Base-by-base conservation (phyloP, 768 basidiomycete genomes). In the Kwoniella heveanensis region DNA sequence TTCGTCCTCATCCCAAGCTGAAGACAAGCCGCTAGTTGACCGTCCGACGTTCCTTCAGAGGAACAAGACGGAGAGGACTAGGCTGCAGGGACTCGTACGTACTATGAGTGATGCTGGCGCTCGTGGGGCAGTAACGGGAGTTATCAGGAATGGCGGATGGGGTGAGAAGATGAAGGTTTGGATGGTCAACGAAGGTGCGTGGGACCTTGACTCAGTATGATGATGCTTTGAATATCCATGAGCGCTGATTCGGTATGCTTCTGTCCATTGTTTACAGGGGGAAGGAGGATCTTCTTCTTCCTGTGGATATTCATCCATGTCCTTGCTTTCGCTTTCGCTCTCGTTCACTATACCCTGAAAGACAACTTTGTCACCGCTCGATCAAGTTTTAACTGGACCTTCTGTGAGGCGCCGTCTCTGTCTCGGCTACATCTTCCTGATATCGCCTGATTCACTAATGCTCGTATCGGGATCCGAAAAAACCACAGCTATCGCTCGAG, bases 161-260 rank as follows among this genome's bases (percentile, higher is more conserved):
- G 70, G 72, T 48, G 83, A 86, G 70, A 85, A 79, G 68, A 84
- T 85, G 71, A 83, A 84, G 68, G 71, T 87, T n/a, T 95, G 92
- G 92, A 89, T 92, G 89, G 91, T 93, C 79, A 93, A 94, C 77
- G 92, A 94, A 76, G 93, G 93, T 72, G 46, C 54, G 80, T 27
- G 39, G 39, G 13, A 13, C n/a, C n/a, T n/a, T n/a, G n/a, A n/a
- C n/a, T n/a, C n/a, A n/a, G n/a, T n/a, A n/a, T n/a, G n/a, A n/a
- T n/a, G n/a, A n/a, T n/a, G n/a, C n/a, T n/a, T n/a, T n/a, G n/a
- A 32, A 32, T 32, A 32, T 13, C 5, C 32, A 32, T 6, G 32
- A 32, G 13, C 5, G 32, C 32, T 32, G 7, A 32, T 32, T 6
- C 32, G 5, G 32, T 32, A 32, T 32, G 7, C 32, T 32, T 5